Base-by-base conservation (phyloP, 495 filamentous ascomycete species). In the Durotheca rogersii region DNA sequence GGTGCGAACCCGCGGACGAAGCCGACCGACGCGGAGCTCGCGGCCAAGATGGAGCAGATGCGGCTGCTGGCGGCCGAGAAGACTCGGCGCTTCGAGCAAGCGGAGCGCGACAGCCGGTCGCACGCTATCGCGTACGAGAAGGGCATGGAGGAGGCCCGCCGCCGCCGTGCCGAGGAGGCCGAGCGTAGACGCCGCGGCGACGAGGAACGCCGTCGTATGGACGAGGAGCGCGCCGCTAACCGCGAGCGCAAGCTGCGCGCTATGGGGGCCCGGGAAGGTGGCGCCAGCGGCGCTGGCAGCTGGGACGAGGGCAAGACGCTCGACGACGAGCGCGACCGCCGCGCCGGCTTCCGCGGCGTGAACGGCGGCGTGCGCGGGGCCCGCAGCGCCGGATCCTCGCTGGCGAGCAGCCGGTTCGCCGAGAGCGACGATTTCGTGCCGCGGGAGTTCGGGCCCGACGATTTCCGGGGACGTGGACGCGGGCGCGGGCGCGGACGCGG, bases 21-120 rank as follows among this genome's bases (percentile, higher is more conserved):
- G 57, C 74, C 77, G 6, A 80, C 77, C 11, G 76, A 81, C 1
- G 58, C 69, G 4, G 76, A 81, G 60, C 67, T 80, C 9, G 64
- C 71, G 0, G 72, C 67, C 32, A 76, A 76, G 56, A 75, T 81
- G 71, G 70, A 74, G 46, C 51, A 68, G 48, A 76, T 75, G 68
- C 75, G 74, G 11, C 61, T 78, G 16, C 56, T 76, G 4, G 60
- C 68, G 1, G 67, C 68, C 14, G 70, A 74, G 30, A 74, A 73
- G 58, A 71, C 70, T 47, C 73, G 73, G 25, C 72, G 68, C 10
- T 77, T 75, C 42, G 74, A 79, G 49, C 66, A 72, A 41, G 72
- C 69, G 4, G 71, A 78, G 60, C 71, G 71, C 35, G 78, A 81
- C 60, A 75, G 72, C 52, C 62, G 56, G 18, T 73, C 71, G 45